A percentile compares a stretch with the other conserved stretches of the same genome.
Conservation (phyloP, 2,329 filamentous ascomycete species). For the Botrytis fragariae region DNA sequence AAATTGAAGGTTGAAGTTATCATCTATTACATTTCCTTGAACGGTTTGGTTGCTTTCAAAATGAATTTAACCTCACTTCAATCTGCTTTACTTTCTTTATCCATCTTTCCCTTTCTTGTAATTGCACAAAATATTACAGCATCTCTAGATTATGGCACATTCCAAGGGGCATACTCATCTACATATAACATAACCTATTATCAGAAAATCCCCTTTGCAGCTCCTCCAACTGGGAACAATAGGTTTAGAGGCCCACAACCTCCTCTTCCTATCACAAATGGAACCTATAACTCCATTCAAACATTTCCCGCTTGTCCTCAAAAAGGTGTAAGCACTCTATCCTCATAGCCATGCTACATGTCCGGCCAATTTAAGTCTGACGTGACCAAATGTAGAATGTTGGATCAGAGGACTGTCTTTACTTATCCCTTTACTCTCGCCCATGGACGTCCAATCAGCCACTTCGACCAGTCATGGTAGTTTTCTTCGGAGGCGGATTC, state of each 20-base stretch:
- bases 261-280: conserved; percentile 47
- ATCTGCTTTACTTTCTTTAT: neutral
- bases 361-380: neutral
- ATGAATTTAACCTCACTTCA: neutral
- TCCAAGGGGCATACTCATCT: conserved; percentile 51
- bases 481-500: conserved; percentile 61
- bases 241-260: conserved; percentile 61
- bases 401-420: conserved; percentile 59
- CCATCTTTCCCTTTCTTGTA: conserved; percentile 9
- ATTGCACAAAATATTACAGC: conserved; percentile 40
- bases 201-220: conserved; percentile 60
- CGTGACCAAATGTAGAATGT: conserved; percentile 41
- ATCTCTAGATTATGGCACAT: conserved; percentile 49
- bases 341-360: neutral
- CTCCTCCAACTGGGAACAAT: conserved; percentile 55
- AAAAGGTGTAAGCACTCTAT: conserved; percentile 44
- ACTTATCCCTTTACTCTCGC: conserved; percentile 57
- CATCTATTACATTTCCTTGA: neutral
- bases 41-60: neutral
- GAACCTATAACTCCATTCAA: conserved; percentile 54
- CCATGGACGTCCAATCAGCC: conserved; percentile 50
- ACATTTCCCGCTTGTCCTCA: conserved; percentile 58
- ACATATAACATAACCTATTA: conserved; percentile 58
- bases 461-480: conserved; percentile 56
- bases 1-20: conserved; percentile 10